Percentiles rank a stretch among this genome's conserved stretches.
Conservation (phyloP, 164 flowering plant genomes). For the Tetrastigma voinierianum region DNA sequence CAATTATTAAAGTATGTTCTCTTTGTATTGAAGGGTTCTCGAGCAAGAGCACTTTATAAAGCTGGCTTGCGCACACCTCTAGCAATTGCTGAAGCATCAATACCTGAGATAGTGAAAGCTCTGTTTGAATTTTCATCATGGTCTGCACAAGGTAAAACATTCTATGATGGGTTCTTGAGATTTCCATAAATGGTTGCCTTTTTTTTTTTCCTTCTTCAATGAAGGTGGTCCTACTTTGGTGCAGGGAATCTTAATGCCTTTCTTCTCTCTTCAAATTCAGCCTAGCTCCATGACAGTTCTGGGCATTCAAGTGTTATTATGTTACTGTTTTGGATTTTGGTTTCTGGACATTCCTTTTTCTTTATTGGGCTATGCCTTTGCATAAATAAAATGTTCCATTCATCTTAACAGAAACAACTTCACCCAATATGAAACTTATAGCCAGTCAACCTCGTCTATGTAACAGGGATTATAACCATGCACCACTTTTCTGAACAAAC, state of each 20-base stretch:
- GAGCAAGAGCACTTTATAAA: slow-evolving; percentile 95
- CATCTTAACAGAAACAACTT: background rate
- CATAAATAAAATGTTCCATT: too few species aligned
- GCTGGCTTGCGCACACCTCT: slow-evolving; percentile 89
- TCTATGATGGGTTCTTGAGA: background rate
- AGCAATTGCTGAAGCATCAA: slow-evolving; percentile 88
- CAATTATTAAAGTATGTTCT: background rate
- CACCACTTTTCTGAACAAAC: too few species aligned
- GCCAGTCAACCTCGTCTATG: too few species aligned
- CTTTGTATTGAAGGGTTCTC: slow-evolving; percentile 66
- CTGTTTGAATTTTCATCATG: slow-evolving; percentile 85
- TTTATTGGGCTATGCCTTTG: background rate
- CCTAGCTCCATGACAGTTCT: background rate
- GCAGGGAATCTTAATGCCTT: background rate
- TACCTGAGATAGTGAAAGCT: slow-evolving; percentile 78
- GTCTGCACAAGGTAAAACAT: slow-evolving; percentile 64
- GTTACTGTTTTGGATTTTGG: background rate
- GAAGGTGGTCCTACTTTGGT: background rate
- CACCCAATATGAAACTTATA: background rate
- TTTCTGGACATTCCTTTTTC: background rate
- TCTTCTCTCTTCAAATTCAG: background rate
- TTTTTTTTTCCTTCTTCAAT: background rate
- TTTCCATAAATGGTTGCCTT: background rate
- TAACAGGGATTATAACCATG: too few species aligned
- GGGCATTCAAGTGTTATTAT: background rate